Evolutionary conservation across 2,329 filamentous ascomycete species (phyloP).

Genomic region (Exophiala aquamarina): DNA sequence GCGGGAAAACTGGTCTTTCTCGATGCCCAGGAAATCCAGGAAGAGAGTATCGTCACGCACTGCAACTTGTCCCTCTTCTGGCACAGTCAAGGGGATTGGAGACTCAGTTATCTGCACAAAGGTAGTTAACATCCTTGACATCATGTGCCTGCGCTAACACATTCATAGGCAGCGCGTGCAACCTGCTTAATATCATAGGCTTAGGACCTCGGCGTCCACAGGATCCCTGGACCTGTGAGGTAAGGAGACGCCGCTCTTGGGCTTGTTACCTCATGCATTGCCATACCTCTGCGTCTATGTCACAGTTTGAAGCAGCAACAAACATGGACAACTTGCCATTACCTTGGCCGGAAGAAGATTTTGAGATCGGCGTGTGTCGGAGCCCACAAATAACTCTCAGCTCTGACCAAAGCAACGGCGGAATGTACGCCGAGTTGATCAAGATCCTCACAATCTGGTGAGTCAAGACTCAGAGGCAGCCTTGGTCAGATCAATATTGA

Average conservation of each 20-base stretch:
- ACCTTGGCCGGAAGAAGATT: neutral
- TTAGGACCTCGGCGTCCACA: neutral
- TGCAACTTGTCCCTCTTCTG: slow-evolving; percentile 6
- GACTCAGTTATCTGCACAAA: neutral
- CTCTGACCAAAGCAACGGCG: neutral
- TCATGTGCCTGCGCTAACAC: neutral
- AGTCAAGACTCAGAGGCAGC: neutral
- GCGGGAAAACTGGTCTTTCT: neutral
- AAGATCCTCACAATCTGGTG: neutral
- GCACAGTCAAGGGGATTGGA: neutral
- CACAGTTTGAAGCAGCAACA: too few relatives aligned
- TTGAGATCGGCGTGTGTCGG: neutral
- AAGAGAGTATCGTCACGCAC: neutral
- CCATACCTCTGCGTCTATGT: neutral
- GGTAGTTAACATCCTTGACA: too few relatives aligned
- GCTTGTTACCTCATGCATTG: neutral
- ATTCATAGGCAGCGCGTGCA: neutral
- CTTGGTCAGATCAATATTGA: neutral
- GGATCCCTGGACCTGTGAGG: neutral
- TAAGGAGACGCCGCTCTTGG: neutral
- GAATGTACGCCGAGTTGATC: neutral
- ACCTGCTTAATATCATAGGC: neutral
- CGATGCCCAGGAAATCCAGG: neutral
- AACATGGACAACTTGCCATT: neutral
- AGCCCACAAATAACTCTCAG: too few relatives aligned